These are phyloP conservation scores for Boletus coffeatus DNA, from an alignment of 1,284 basidiomycete genomes.

Conservation along the genomic window DNA sequence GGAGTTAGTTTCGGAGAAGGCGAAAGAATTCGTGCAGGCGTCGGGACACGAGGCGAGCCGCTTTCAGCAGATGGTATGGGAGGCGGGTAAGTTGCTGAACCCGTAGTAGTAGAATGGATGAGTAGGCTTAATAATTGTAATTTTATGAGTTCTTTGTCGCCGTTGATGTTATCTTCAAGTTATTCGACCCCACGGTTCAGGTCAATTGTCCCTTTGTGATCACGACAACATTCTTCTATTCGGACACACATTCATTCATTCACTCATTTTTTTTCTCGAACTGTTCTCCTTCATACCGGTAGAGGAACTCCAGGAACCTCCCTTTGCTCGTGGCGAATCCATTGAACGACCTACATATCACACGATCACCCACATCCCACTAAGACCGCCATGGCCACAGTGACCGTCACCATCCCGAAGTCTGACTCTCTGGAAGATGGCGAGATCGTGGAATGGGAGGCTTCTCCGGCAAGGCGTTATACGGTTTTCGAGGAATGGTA, in stretches of 20 bases:
- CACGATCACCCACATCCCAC: no score
- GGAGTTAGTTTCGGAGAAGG: conserved; percentile 35
- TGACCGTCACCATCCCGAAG: background rate
- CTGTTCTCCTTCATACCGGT: no score
- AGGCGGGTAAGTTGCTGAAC: conserved; percentile 10
- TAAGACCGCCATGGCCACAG: background rate
- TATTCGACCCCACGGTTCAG: background rate
- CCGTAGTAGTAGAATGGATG: background rate
- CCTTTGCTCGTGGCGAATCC: background rate
- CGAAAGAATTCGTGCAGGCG: conserved; percentile 27
- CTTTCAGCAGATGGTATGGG: conserved; percentile 22
- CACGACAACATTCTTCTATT: no score
- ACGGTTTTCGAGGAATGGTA: background rate
- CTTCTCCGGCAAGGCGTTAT: no score
- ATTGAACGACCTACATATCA: background rate
- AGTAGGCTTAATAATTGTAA: background rate
- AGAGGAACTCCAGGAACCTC: background rate
- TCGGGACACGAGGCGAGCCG: background rate
- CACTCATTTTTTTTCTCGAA: background rate
- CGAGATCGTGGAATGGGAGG: no score
- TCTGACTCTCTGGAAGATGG: background rate
- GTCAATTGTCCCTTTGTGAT: no score
- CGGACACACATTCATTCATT: background rate
- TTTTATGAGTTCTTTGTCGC: background rate
- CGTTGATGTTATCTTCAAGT: background rate